A percentile compares a stretch with the other conserved stretches of the same genome.
These are phyloP conservation scores for Thielaviopsis punctulata DNA, from an alignment of 2,329 filamentous ascomycete species.

Conservation along the genomic window DNA sequence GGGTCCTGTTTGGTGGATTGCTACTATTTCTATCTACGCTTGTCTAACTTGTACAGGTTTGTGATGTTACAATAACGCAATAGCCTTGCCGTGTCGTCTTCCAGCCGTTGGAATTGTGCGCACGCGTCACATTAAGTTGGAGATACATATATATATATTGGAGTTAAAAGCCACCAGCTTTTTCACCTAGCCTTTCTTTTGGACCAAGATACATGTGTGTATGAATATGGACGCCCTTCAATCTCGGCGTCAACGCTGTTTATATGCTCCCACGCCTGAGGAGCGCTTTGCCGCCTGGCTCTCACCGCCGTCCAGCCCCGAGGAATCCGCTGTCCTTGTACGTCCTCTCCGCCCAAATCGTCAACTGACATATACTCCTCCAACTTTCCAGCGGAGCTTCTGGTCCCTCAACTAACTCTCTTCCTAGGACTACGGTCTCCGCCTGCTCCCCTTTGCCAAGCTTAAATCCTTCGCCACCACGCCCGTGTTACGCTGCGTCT, in stretches of 20 bases:
- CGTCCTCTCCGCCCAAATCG: background rate
- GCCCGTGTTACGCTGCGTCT: slow-evolving; percentile 16
- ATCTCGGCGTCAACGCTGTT: background rate
- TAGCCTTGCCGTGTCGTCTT: too few species aligned
- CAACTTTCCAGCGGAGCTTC: background rate
- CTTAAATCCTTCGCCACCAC: background rate
- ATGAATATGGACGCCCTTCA: background rate
- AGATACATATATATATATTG: too few species aligned
- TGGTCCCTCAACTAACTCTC: background rate
- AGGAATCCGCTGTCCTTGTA: background rate
- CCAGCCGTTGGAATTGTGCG: too few species aligned
- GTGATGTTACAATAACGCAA: too few species aligned
- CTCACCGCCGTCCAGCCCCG: background rate
- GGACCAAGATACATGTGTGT: background rate
- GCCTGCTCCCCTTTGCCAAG: background rate
- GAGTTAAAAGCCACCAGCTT: too few species aligned
- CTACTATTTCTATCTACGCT: too few species aligned
- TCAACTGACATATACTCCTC: background rate
- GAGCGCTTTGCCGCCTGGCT: slow-evolving; percentile 9
- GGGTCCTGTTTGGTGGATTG: too few species aligned
- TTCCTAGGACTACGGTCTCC: background rate
- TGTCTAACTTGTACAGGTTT: too few species aligned
- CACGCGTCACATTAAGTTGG: too few species aligned
- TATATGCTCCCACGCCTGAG: slow-evolving; percentile 3
- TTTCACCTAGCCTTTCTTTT: background rate